Conservation (phyloP, 1,139 yeast genomes). For the Debaryomyces coudertii region DNA sequence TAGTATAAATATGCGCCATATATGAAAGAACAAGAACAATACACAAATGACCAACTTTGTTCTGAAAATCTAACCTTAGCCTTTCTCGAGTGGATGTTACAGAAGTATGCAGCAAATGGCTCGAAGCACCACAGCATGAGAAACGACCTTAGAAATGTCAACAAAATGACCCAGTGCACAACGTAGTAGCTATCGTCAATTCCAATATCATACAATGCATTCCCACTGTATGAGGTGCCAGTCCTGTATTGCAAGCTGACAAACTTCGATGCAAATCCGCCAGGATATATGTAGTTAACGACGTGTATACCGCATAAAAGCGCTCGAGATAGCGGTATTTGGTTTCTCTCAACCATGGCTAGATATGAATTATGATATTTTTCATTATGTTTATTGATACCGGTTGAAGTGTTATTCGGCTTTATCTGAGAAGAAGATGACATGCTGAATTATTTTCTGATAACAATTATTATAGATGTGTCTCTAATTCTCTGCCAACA, state of each 20-base stretch:
- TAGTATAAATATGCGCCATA: conserved; percentile 63
- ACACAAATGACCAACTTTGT: conserved; percentile 80
- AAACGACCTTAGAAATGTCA: conserved; percentile 62
- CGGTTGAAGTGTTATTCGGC: background rate
- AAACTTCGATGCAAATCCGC: conserved; percentile 44
- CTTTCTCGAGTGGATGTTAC: conserved; percentile 52
- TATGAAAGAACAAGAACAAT: conserved; percentile 58
- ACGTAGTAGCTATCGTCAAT: conserved; percentile 59
- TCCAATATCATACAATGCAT: conserved; percentile 54
- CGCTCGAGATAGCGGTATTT: conserved; percentile 37
- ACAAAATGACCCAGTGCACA: conserved; percentile 54
- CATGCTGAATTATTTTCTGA: conserved; percentile 5
- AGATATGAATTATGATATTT: conserved; percentile 27
- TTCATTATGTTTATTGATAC: conserved; percentile 9
- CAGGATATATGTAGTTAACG: conserved; percentile 29
- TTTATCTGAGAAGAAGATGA: conserved; percentile 1
- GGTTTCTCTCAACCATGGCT: conserved; percentile 43
- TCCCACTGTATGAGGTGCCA: conserved; percentile 24
- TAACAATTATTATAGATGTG: background rate
- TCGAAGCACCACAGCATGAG: conserved; percentile 60
- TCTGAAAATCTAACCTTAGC: conserved; percentile 75
- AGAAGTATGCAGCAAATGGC: conserved; percentile 55
- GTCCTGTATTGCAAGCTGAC: conserved; percentile 50
- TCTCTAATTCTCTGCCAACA: background rate
- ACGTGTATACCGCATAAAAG: conserved; percentile 33